These are phyloP conservation scores for Neonectria sp. DNA, from an alignment of 2,329 filamentous ascomycete species.

Conservation along the genomic window DNA sequence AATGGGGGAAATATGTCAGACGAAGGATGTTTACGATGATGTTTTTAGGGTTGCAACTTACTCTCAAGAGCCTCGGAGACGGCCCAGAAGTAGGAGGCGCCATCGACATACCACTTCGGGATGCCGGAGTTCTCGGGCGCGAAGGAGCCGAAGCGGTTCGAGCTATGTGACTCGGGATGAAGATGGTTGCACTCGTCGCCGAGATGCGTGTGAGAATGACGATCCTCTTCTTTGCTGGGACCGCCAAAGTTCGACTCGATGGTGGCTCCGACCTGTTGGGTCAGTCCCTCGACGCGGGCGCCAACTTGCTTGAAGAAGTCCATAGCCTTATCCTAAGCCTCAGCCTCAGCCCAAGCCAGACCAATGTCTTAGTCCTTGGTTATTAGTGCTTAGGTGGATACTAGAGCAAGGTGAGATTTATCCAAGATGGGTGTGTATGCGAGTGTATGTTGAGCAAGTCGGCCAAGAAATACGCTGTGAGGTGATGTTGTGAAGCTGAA, in stretches of 20 bases:
- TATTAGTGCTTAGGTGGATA: not conserved
- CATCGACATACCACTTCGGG: constrained; percentile 91
- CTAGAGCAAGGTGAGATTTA: not conserved
- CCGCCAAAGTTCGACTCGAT: constrained; percentile 53
- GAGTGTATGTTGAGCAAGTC: too few species aligned
- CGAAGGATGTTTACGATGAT: constrained; percentile 17
- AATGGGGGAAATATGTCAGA: constrained; percentile 2
- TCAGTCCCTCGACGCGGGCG: constrained; percentile 39
- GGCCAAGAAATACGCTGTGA: not conserved
- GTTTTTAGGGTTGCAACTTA: constrained; percentile 46
- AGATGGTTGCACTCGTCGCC: constrained; percentile 57
- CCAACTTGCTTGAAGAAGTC: constrained; percentile 56
- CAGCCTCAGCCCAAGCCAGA: not conserved
- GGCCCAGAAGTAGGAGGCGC: constrained; percentile 88
- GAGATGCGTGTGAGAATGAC: constrained; percentile 62
- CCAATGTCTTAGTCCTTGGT: not conserved
- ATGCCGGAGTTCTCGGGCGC: constrained; percentile 80
- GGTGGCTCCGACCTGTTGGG: constrained; percentile 48
- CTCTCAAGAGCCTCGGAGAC: constrained; percentile 83
- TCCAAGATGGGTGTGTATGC: not conserved
- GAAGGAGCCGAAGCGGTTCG: constrained; percentile 77
- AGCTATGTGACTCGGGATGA: constrained; percentile 59
- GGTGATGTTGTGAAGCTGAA: not conserved
- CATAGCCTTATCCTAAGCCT: constrained; percentile 33
- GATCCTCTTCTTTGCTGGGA: constrained; percentile 54